Base-by-base conservation (phyloP, 192 early-diverging fungal genomes). In the Gigaspora rosea region DNA sequence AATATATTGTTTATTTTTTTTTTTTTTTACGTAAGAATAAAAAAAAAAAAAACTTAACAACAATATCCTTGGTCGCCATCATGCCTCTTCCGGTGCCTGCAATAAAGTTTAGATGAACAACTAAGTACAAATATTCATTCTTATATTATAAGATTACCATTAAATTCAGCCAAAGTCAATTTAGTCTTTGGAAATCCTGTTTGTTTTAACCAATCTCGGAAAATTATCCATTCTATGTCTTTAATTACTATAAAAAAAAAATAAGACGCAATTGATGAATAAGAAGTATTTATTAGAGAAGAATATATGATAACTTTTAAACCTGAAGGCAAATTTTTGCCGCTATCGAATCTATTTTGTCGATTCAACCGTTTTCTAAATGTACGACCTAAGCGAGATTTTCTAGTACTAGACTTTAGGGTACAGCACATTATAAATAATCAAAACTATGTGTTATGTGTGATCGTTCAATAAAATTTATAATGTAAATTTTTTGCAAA, bases 51-150 rank as follows among this genome's bases (percentile, higher is more conserved):
- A 51, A 35, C 46, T 54, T 76, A 80, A 83, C 85, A 78, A 80
- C 82, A 56, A 89, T 86, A 57, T 86, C 79, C 48, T 80, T 80
- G 11, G 84, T 88, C 12, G 88, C 88, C 88, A 89, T 89, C 84
- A 89, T 82, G 79, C 86, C 87, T 80, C 87, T 82, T 71, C 87
- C 87, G 59, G 83, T 88, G 33, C 84, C 87, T 88, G 78, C n/a
- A 22, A 1, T 33, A 71, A 18, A 32, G 9, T 3, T 36, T 20
- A n/a, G 8, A 36, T n/a, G 56, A 35, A 20, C 11, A 57, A 46
- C 27, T 20, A 22, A 49, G 47, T 9, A 52, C 41, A 41, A 18
- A 47, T 74, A 66, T 20, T 35, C 9, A 57, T 13, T 10, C 10
- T 50, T 56, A 32, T 56, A 16, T 58, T 6, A 64, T 41, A 41